Percentiles rank a stretch among this genome's conserved stretches.
Evolutionary conservation across 139 green algal species (phyloP).

Genomic region (Tetraselmis striata): DNA sequence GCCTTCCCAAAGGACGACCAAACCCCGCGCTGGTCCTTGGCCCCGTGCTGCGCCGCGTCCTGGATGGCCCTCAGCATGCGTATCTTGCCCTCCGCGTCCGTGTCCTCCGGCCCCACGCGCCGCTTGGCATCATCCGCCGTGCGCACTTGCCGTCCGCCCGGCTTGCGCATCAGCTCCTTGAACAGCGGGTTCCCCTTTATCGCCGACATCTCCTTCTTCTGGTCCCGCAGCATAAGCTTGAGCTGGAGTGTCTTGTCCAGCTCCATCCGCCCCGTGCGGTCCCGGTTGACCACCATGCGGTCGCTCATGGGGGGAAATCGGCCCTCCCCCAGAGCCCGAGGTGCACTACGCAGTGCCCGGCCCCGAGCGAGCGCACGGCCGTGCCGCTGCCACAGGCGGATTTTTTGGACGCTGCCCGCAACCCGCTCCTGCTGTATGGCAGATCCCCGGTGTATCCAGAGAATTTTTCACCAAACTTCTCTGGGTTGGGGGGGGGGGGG

Average conservation of each 20-base stretch:
- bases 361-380: no score
- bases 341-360: no score
- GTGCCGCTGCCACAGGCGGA: no score
- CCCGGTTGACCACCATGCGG: not conserved
- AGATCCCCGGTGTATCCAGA: no score
- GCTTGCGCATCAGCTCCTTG: not conserved
- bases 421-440: no score
- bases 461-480: no score
- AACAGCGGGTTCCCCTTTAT: not conserved
- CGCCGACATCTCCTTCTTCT: not conserved
- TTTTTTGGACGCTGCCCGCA: no score
- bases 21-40: not conserved
- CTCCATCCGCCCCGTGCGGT: not conserved
- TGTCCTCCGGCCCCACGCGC: not conserved
- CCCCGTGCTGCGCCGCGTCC: not conserved
- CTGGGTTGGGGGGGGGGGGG: no score
- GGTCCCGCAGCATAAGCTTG: not conserved
- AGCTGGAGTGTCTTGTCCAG: not conserved
- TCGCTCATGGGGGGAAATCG: no score
- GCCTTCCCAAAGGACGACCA: not conserved
- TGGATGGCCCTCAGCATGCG: not conserved
- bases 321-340: no score
- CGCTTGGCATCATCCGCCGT: not conserved
- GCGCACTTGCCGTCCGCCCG: not conserved
- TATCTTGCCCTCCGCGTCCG: not conserved